Conservation (phyloP, 805 yeast species). For the Middelhovenomyces tepae region DNA sequence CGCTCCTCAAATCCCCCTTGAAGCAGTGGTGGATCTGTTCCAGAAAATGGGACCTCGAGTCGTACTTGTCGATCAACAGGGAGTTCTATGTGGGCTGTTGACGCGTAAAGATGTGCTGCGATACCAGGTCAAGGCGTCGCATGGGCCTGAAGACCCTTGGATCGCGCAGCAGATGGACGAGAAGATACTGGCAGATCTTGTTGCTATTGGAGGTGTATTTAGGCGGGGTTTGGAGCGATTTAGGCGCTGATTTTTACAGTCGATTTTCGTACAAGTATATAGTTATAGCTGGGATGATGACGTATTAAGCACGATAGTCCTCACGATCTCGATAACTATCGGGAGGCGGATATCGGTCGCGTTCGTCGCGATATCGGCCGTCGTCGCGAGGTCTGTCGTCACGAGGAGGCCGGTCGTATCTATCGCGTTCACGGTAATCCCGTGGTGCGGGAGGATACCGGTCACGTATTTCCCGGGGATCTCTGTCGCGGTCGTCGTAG, state of each 20-base stretch:
- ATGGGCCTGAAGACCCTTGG: too few species aligned
- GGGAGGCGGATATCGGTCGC: conserved; percentile 9
- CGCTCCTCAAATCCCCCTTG: conserved; percentile 44
- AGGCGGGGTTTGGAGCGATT: too few species aligned
- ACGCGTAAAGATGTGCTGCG: conserved; percentile 77
- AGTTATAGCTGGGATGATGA: too few species aligned
- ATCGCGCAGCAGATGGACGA: too few species aligned
- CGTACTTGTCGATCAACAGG: conserved; percentile 54
- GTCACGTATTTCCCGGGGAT: conserved; percentile 5
- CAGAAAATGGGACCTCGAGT: conserved; percentile 72
- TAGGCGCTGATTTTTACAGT: too few species aligned
- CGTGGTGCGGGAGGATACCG: conserved; percentile 10
- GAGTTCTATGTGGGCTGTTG: conserved; percentile 55
- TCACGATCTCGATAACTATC: conserved; percentile 15
- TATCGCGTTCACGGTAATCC: conserved; percentile 7
- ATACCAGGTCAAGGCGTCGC: conserved; percentile 26
- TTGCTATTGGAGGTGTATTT: too few species aligned
- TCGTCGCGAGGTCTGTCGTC: conserved; percentile 12
- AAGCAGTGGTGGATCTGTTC: conserved; percentile 58
- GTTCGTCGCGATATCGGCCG: conserved; percentile 14
- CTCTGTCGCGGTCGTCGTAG: conserved; percentile 16
- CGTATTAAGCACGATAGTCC: conserved; percentile 12
- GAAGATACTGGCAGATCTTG: too few species aligned
- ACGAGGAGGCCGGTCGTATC: conserved; percentile 11
- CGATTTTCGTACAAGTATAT: too few species aligned